These are phyloP conservation scores for Magnusiomyces ingens DNA, from an alignment of 1,139 yeast genomes.

Conservation along the genomic window DNA sequence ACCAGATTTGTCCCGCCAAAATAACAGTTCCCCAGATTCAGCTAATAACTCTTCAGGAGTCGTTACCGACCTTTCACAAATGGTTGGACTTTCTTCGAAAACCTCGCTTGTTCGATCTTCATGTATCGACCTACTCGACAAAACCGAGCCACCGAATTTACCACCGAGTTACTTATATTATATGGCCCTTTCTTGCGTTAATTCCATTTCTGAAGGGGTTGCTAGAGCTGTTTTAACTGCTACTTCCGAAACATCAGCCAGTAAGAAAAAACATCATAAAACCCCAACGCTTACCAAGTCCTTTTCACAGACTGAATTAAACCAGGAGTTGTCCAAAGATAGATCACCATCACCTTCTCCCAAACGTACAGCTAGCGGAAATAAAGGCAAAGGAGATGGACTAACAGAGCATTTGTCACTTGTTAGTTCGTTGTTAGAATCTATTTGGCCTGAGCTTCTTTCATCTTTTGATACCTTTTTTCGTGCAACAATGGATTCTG, in stretches of 20 bases:
- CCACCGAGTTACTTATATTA: conserved; percentile 59
- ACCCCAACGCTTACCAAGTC: not conserved
- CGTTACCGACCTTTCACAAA: conserved; percentile 7
- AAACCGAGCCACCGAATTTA: conserved; percentile 56
- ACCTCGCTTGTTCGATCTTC: conserved; percentile 45
- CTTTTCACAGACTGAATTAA: conserved; percentile 7
- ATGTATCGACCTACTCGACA: conserved; percentile 71
- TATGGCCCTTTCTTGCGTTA: conserved; percentile 50
- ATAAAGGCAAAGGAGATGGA: not conserved
- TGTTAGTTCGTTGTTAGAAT: conserved; percentile 32
- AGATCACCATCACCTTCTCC: conserved; percentile 9
- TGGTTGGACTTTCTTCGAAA: conserved; percentile 24
- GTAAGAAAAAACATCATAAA: conserved; percentile 5
- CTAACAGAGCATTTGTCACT: conserved; percentile 27
- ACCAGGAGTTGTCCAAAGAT: not conserved
- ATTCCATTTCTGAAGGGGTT: conserved; percentile 60
- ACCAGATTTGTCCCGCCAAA: conserved; percentile 8
- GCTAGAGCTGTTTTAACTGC: conserved; percentile 46
- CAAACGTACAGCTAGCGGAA: conserved; percentile 13
- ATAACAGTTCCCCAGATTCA: not conserved
- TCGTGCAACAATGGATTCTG: conserved; percentile 61
- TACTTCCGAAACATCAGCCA: conserved; percentile 14
- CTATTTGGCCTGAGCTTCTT: conserved; percentile 40
- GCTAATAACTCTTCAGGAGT: not conserved
- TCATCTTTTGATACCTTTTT: conserved; percentile 47